These are phyloP conservation scores for Vitis hybrid DNA, from an alignment of 177 flowering plant genomes.

Conservation along the genomic window DNA sequence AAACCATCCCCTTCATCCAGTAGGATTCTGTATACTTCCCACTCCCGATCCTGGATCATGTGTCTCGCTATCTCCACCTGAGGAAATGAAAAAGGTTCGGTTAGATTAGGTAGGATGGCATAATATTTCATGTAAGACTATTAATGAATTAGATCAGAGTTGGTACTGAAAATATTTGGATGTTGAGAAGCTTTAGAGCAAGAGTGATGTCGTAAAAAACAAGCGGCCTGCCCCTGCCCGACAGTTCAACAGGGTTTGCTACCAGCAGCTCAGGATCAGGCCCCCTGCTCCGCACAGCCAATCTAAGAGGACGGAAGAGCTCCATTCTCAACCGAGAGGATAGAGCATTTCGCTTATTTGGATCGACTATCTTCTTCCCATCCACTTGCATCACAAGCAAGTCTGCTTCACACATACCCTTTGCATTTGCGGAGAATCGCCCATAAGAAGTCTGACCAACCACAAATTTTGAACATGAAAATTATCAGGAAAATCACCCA, in stretches of 20 bases:
- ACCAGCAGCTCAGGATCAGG: conserved; percentile 83
- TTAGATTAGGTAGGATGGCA: too few species aligned
- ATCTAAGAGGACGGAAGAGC: conserved; percentile 64
- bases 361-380: conserved; percentile 76
- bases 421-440: conserved; percentile 48
- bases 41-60: conserved; percentile 55
- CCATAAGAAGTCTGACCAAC: conserved; percentile 68
- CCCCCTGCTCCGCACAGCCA: conserved; percentile 68
- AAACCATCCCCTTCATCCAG: conserved; percentile 57
- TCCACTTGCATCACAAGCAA: conserved; percentile 75
- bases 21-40: conserved; percentile 80
- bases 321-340: conserved; percentile 61
- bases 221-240: conserved; percentile 80
- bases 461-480: not conserved
- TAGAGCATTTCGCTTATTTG: conserved; percentile 53
- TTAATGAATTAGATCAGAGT: not conserved
- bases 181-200: conserved; percentile 68
- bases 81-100: not conserved
- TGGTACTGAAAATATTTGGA: conserved; percentile 65
- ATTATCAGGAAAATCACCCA: not conserved
- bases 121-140: not conserved
- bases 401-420: conserved; percentile 63
- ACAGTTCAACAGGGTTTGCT: conserved; percentile 83
- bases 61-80: conserved; percentile 80
- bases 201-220: conserved; percentile 82